A percentile compares a stretch with the other conserved stretches of the same genome.
phyloP scores from a whole-genome alignment of 345 rosid species.

The Populus euphratica region DNA sequence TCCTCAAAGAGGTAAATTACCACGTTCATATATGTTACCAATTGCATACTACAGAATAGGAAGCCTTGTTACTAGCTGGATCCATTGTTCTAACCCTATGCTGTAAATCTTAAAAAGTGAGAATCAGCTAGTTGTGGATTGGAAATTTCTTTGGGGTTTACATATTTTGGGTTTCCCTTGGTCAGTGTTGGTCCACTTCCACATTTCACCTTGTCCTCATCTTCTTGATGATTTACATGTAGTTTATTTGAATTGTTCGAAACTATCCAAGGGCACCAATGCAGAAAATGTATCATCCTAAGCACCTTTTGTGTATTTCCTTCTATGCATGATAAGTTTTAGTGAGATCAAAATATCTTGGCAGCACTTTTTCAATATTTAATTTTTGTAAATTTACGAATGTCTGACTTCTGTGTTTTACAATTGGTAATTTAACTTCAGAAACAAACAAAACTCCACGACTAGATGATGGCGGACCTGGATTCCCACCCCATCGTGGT shows the following conservation, averaged over 20 bases:
- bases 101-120: neutral
- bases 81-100: neutral
- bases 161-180: neutral
- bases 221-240: neutral
- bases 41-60: neutral
- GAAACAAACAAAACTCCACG: constrained; percentile 40
- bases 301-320: neutral
- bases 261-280: neutral
- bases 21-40: neutral
- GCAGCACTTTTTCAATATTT: neutral
- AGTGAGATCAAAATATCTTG: neutral
- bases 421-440: constrained; percentile 8
- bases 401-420: neutral
- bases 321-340: neutral
- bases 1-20: constrained; percentile 60
- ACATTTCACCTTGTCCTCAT: neutral
- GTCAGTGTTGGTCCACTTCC: neutral
- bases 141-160: too few species aligned
- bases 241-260: neutral
- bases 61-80: neutral
- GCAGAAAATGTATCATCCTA: too few species aligned
- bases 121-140: too few species aligned
- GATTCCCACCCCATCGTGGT: constrained; percentile 66
- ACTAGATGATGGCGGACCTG: constrained; percentile 81
- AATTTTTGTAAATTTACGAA: neutral